Evolutionary conservation across 2,329 filamentous ascomycete genomes (phyloP).

Genomic region (Paraphaeosphaeria minitans): DNA sequence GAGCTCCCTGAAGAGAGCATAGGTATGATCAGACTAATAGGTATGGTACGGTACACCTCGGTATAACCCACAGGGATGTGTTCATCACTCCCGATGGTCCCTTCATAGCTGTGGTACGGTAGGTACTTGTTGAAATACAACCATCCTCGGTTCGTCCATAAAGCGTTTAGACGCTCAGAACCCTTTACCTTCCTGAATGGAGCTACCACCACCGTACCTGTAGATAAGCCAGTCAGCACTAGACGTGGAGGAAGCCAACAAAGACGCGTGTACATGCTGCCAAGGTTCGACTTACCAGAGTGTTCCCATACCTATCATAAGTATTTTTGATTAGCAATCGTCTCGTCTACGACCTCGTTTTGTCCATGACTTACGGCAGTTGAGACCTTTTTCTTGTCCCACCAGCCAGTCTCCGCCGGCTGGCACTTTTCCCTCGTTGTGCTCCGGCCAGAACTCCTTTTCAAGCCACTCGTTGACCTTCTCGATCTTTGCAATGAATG

Average conservation of each 20-base stretch:
- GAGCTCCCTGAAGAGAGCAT: no score
- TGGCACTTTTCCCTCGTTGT: constrained; percentile 47
- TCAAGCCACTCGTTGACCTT: constrained; percentile 77
- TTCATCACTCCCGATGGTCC: neutral
- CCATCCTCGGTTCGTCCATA: neutral
- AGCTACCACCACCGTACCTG: constrained; percentile 78
- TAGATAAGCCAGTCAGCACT: neutral
- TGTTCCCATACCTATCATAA: constrained; percentile 58
- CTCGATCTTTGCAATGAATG: constrained; percentile 74
- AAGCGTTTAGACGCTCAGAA: constrained; percentile 39
- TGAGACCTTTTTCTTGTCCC: constrained; percentile 82
- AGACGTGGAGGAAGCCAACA: neutral
- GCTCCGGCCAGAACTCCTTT: constrained; percentile 69
- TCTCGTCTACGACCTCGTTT: constrained; percentile 51
- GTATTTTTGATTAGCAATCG: neutral
- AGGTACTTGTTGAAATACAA: no score
- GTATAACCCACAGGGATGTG: no score
- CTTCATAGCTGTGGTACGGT: no score
- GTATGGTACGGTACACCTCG: no score
- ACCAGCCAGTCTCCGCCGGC: constrained; percentile 77
- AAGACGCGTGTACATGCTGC: neutral
- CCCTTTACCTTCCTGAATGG: constrained; percentile 61
- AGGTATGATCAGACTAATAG: no score
- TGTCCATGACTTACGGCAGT: constrained; percentile 76
- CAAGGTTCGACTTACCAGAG: constrained; percentile 62